Conservation (phyloP, 768 basidiomycete genomes). For the Pulveroboletus ravenelii region DNA sequence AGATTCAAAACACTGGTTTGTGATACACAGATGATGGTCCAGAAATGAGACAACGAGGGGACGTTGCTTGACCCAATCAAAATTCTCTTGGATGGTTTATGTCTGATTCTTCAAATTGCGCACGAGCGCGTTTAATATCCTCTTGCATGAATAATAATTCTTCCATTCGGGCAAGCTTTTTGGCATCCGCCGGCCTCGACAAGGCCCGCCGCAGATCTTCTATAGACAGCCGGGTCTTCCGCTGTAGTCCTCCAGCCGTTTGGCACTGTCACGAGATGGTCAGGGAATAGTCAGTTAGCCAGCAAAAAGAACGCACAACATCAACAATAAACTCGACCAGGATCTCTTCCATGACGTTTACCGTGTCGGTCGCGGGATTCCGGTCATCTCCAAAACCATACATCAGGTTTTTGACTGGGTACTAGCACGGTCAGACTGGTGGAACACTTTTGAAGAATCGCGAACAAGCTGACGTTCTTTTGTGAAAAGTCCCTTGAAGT, state of each 20-base stretch:
- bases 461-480: conserved; percentile 63
- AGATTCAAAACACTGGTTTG: conserved; percentile 3
- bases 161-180: conserved; percentile 89
- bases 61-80: conserved; percentile 19
- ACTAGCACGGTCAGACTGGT: conserved; percentile 9
- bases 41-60: neutral
- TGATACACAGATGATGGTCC: conserved; percentile 1
- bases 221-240: conserved; percentile 72
- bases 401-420: conserved; percentile 76
- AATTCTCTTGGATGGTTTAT: conserved; percentile 45
- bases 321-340: conserved; percentile 87
- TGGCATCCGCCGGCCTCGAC: conserved; percentile 81
- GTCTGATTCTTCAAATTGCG: conserved; percentile 64
- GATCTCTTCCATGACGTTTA: conserved; percentile 92
- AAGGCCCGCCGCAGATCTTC: conserved; percentile 81
- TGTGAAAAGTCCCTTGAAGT: conserved; percentile 68
- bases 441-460: neutral
- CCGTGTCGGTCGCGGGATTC: conserved; percentile 82
- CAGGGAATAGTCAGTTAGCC: conserved; percentile 1
- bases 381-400: conserved; percentile 93
- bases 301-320: conserved; percentile 53
- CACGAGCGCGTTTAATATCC: conserved; percentile 84
- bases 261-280: conserved; percentile 50
- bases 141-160: conserved; percentile 91
- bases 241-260: conserved; percentile 62